phyloP scores from a whole-genome alignment of 2,329 filamentous ascomycete species.

The Hypoxylon sp. region DNA sequence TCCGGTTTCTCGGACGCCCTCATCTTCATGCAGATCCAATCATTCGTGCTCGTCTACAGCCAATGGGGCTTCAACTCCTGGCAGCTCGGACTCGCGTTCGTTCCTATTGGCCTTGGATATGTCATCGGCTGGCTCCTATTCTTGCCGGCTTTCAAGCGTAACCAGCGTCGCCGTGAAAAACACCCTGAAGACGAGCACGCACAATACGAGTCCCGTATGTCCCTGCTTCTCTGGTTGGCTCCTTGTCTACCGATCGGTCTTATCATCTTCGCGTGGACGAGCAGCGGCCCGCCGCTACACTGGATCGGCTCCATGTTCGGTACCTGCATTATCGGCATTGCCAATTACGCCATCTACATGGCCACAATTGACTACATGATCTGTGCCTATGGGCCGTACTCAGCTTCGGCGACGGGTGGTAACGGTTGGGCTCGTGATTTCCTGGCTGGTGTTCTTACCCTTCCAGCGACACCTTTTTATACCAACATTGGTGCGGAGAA shows the following conservation, averaged over 20 bases:
- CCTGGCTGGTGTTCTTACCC: slow-evolving; percentile 72
- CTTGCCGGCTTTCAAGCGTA: slow-evolving; percentile 63
- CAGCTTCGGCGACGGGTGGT: slow-evolving; percentile 74
- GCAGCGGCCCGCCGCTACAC: slow-evolving; percentile 63
- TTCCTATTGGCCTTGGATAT: slow-evolving; percentile 66
- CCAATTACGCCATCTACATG: slow-evolving; percentile 75
- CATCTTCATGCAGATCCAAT: slow-evolving; percentile 76
- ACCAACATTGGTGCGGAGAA: slow-evolving; percentile 58
- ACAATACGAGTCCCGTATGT: slow-evolving; percentile 71
- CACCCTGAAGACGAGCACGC: slow-evolving; percentile 65
- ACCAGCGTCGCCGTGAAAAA: slow-evolving; percentile 58
- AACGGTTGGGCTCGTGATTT: slow-evolving; percentile 76
- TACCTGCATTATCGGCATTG: slow-evolving; percentile 70
- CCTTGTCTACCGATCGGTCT: slow-evolving; percentile 71
- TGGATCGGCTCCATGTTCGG: slow-evolving; percentile 76
- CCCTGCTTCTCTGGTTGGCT: slow-evolving; percentile 69
- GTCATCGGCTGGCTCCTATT: slow-evolving; percentile 69
- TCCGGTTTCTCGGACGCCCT: slow-evolving; percentile 74
- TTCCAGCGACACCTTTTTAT: slow-evolving; percentile 71
- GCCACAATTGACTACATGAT: slow-evolving; percentile 77
- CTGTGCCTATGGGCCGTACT: slow-evolving; percentile 74
- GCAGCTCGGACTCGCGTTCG: slow-evolving; percentile 55
- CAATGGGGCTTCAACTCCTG: slow-evolving; percentile 69
- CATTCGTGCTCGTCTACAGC: slow-evolving; percentile 69
- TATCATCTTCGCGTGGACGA: slow-evolving; percentile 74